Evolutionary conservation across 148 eudicot genomes (phyloP), one percentile per base, ranked within the genome.

Genomic region (Suaeda aralocaspica): DNA sequence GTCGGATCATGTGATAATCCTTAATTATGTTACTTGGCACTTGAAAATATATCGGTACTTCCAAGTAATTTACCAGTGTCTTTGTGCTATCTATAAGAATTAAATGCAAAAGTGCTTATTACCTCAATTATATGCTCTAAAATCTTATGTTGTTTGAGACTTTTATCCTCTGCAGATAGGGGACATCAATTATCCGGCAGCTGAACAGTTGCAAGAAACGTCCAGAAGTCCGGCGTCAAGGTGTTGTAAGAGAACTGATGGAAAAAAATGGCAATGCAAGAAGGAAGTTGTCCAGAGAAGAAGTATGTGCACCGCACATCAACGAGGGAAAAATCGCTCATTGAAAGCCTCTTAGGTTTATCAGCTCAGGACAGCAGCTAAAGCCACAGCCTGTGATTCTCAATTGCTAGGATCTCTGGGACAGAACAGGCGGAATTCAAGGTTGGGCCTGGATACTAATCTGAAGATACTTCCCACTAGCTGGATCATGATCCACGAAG

Each of bases 191-290:
- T 72, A 42, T 8, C 26, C 30, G 26, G 77, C 34, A 14, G 44
- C 28, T 45, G 28, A 55, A 55, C n/a, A 51, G 10, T 19, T 53
- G 5, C 49, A 24, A 42, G 41, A 77, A 42, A 28, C 26, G 24
- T 21, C 28, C 34, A 14, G 45, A 59, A 25, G 0, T 49, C 10
- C 65, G 8, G 83, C 69, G 57, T 49, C 56, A 70, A 79, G 92
- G 75, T 88, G n/a, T n/a, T n/a, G 90, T 67, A 71, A 56, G 59
- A 86, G 90, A 83, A 84, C 86, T 0, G 93, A 88, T 66, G 93
- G 90, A 22, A 82, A 80, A 64, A 84, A 67, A 74, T 84, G 88
- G 93, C 81, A 67, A 42, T 88, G 88, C 67, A 76, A 78, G 50
- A 56, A 58, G 50, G 72, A 67, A 24, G 88, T 73, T 18, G 21